Conservation (phyloP, 176 grass and related monocot genomes). For the Avena eriantha region DNA sequence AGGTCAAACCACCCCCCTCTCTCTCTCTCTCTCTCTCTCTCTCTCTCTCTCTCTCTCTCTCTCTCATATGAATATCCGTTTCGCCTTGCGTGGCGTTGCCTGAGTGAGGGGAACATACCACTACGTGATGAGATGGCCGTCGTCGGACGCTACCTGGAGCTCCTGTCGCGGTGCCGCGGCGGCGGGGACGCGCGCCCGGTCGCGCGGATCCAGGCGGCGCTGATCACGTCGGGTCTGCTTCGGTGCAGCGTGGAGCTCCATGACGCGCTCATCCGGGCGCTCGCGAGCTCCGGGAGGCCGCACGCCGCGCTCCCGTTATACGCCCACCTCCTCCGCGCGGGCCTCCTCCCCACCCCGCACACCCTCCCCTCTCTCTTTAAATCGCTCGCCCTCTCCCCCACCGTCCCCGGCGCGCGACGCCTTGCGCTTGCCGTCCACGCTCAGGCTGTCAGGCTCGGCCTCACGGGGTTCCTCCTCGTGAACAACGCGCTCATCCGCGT, state of each 20-base stretch:
- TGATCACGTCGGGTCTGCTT: constrained; percentile 47
- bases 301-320: constrained; percentile 49
- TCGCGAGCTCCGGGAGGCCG: constrained; percentile 35
- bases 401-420: not conserved
- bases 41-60: not conserved
- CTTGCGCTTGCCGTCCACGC: constrained; percentile 54
- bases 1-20: constrained; percentile 46
- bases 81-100: constrained; percentile 21
- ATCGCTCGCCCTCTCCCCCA: constrained; percentile 31
- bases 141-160: constrained; percentile 42
- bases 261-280: constrained; percentile 53
- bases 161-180: constrained; percentile 41
- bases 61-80: not conserved
- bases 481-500: constrained; percentile 65
- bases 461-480: constrained; percentile 47
- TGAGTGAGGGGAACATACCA: not conserved
- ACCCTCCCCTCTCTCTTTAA: constrained; percentile 56
- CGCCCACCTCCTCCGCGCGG: constrained; percentile 47
- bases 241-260: constrained; percentile 40
- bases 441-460: constrained; percentile 57
- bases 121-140: constrained; percentile 42
- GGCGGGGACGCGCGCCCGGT: constrained; percentile 35
- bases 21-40: not conserved
- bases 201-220: constrained; percentile 42
- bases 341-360: constrained; percentile 47